These are phyloP conservation scores for Syncephalastrum monosporum DNA, from an alignment of 371 early-diverging fungal species.

Conservation along the genomic window DNA sequence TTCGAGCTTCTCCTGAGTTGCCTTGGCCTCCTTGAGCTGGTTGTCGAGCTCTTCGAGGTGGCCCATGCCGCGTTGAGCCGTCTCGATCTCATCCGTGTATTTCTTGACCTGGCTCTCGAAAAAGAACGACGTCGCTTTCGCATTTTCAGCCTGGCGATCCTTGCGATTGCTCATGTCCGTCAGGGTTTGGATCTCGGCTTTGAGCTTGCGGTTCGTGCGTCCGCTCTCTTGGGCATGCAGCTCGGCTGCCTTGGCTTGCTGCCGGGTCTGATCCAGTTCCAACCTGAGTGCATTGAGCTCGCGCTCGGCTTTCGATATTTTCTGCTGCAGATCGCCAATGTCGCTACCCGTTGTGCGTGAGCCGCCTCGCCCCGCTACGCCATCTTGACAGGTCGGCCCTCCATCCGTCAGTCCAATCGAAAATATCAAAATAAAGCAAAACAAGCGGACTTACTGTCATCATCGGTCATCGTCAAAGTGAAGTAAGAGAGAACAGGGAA, in stretches of 20 bases:
- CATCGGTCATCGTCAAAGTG: no score
- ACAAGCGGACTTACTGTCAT: slow-evolving; percentile 6
- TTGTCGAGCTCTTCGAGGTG: slow-evolving; percentile 47
- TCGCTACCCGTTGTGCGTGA: slow-evolving; percentile 45
- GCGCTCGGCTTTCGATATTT: slow-evolving; percentile 42
- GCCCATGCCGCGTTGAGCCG: slow-evolving; percentile 46
- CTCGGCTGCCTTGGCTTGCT: slow-evolving; percentile 49
- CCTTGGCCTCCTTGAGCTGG: slow-evolving; percentile 40
- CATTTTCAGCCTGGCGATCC: slow-evolving; percentile 52
- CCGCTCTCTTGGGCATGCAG: slow-evolving; percentile 46
- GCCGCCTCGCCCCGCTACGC: slow-evolving; percentile 12
- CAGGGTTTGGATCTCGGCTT: slow-evolving; percentile 49
- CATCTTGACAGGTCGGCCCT: not conserved
- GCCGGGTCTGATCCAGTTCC: slow-evolving; percentile 44
- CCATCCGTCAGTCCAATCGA: not conserved
- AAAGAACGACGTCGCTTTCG: slow-evolving; percentile 53
- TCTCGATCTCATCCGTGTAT: slow-evolving; percentile 51
- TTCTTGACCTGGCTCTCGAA: slow-evolving; percentile 54
- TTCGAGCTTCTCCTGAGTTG: slow-evolving; percentile 36
- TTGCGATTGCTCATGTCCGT: slow-evolving; percentile 55
- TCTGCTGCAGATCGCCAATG: slow-evolving; percentile 50
- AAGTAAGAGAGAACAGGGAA: no score
- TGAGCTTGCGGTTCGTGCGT: slow-evolving; percentile 46
- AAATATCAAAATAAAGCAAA: not conserved
- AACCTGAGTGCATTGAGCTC: slow-evolving; percentile 33